Evolutionary conservation across 352 stramenopile genomes (phyloP), one percentile per base, ranked within the genome.

Genomic region (Phytophthora kernoviae): DNA sequence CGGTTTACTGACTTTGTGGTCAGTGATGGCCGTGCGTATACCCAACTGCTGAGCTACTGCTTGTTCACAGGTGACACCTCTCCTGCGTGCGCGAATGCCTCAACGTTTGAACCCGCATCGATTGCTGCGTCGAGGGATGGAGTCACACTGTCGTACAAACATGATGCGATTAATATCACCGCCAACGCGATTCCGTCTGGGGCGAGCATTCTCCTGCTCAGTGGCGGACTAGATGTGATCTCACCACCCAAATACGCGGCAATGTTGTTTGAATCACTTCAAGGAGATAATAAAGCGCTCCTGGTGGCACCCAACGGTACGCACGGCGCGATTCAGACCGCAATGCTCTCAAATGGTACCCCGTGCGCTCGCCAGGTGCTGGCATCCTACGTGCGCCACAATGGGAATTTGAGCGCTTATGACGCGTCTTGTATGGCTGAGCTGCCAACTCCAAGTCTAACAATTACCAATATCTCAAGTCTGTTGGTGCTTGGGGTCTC

Each of bases 121-220:
- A 54, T 20, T 37, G 30, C 32, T 43, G 58, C 20, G 22, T 49
- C 48, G 22, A 6, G 14, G 12, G n/a, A 30, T 11, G 42, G 21
- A 15, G 5, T 37, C 15, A 51, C 58, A 18, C 63, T 91, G n/a
- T 62, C 52, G 5, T 91, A 91, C 51, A 12, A 47, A 1, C 54
- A 53, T 2, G 73, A 79, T 26, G 71, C 40, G 15, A 50, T 24
- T 4, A 59, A 73, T 18, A 21, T 32, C n/a, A 73, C 24, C 26
- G 44, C 24, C 7, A 39, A 22, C 0, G 54, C 21, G 6, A 18
- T 62, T 47, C 27, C 45, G 0, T 47, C 54, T 22, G 50, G 37
- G 46, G 18, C 79, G 4, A 88, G 72, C 21, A 72, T 90, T 22
- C 57, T 93, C n/a, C 43, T 91, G 7, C 54, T 93, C 10, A 70